Percentiles rank a stretch among this genome's conserved stretches.
phyloP scores from a whole-genome alignment of 2,329 filamentous ascomycete species.

The Trichoderma simmonsii region DNA sequence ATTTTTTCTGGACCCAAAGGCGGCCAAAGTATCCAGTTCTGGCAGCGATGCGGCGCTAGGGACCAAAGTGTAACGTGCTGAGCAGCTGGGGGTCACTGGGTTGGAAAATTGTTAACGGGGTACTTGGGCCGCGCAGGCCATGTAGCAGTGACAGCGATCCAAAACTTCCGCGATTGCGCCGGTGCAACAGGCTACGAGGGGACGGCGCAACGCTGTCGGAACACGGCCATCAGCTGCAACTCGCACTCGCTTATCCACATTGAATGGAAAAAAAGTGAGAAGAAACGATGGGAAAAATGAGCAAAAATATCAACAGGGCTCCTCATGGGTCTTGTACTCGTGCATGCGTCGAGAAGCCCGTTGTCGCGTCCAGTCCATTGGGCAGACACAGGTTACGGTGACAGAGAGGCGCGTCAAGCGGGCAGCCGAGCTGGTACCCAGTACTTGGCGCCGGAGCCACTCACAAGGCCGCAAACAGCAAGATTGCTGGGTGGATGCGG shows the following conservation, averaged over 20 bases:
- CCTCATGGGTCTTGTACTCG: not conserved
- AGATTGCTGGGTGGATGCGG: slow-evolving; percentile 27
- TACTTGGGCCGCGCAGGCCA: slow-evolving; percentile 32
- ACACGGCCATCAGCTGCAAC: not conserved
- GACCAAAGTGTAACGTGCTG: slow-evolving; percentile 8
- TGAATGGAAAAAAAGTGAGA: not conserved
- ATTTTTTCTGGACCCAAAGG: slow-evolving; percentile 14
- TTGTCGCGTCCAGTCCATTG: not conserved
- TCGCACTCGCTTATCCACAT: not conserved
- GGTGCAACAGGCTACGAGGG: not conserved
- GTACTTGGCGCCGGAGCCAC: slow-evolving; percentile 30
- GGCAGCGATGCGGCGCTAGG: slow-evolving; percentile 18
- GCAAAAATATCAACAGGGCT: not conserved
- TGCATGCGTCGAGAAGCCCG: not conserved
- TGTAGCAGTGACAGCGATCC: slow-evolving; percentile 29
- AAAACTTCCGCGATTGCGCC: slow-evolving; percentile 26
- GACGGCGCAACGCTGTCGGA: not conserved
- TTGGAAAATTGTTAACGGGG: slow-evolving; percentile 38
- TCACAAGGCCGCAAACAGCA: slow-evolving; percentile 32
- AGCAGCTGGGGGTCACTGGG: slow-evolving; percentile 19
- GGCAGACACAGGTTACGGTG: not conserved
- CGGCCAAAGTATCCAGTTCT: slow-evolving; percentile 15
- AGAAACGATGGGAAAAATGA: not conserved
- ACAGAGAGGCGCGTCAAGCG: not conserved
- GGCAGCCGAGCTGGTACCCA: slow-evolving; percentile 18